Evolutionary conservation across 176 grass and related monocot genomes (phyloP).

Genomic region (Triticum monococcum): DNA sequence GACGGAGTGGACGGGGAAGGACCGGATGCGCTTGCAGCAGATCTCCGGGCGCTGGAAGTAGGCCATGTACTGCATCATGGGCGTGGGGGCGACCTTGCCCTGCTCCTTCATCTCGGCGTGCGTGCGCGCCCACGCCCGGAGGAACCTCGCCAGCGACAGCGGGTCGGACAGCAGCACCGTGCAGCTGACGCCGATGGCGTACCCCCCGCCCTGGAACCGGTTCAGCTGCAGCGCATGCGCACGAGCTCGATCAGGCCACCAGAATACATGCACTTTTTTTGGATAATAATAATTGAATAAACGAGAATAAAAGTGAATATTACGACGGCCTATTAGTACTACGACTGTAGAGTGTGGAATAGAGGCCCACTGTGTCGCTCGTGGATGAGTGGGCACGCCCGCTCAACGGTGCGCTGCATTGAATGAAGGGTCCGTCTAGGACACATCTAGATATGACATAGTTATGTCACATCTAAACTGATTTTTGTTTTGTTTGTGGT

Average conservation of each 20-base stretch:
- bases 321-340: too few species aligned
- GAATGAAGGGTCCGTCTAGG: too few species aligned
- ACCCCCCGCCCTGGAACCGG: conserved; percentile 63
- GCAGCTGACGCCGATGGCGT: conserved; percentile 73
- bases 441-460: too few species aligned
- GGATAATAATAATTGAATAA: too few species aligned
- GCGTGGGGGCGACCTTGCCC: conserved; percentile 9
- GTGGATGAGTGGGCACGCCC: background rate
- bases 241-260: background rate
- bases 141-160: conserved; percentile 53
- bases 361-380: background rate
- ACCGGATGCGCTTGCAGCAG: conserved; percentile 33
- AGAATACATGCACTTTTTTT: background rate
- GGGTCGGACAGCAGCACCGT: conserved; percentile 68
- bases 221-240: conserved; percentile 47
- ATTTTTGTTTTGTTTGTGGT: too few species aligned
- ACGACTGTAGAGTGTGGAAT: background rate
- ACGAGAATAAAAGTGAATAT: too few species aligned
- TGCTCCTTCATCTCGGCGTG: conserved; percentile 46
- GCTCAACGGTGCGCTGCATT: background rate
- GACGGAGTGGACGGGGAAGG: conserved; percentile 42
- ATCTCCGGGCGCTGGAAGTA: conserved; percentile 51
- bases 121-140: conserved; percentile 60
- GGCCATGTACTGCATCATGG: conserved; percentile 61
- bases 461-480: too few species aligned